Evolutionary conservation across 176 grass and related monocot species (phyloP).

Genomic region (Rhynchospora breviuscula): DNA sequence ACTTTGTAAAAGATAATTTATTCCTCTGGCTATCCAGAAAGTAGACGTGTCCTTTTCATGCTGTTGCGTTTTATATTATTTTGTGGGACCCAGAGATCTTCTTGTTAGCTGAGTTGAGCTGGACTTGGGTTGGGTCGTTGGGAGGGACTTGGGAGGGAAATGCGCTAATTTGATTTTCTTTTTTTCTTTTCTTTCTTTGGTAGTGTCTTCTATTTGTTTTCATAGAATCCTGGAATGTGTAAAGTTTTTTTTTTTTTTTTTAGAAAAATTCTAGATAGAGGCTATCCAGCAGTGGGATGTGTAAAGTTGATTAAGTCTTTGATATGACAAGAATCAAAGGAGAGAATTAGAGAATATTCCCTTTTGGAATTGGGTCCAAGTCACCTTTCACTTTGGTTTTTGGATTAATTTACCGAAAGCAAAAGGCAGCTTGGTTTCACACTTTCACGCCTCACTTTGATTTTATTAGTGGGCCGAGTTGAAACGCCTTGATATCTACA

Average conservation of each 20-base stretch:
- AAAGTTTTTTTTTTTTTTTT: too few relatives aligned
- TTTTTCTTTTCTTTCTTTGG: background rate
- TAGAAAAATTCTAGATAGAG: too few relatives aligned
- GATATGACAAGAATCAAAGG: background rate
- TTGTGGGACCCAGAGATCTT: background rate
- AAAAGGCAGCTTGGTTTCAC: background rate
- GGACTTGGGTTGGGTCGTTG: too few relatives aligned
- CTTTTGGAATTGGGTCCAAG: background rate
- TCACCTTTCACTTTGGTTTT: background rate
- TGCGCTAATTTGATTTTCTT: background rate
- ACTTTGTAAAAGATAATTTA: background rate
- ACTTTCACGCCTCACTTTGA: background rate
- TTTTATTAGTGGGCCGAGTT: background rate
- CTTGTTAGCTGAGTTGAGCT: too few relatives aligned
- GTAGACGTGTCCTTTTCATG: background rate
- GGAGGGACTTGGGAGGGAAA: too few relatives aligned
- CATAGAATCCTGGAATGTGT: background rate
- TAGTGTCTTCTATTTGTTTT: background rate
- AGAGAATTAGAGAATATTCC: background rate
- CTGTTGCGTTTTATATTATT: background rate
- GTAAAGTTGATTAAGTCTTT: background rate
- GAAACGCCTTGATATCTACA: background rate
- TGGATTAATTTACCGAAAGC: background rate
- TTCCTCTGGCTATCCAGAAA: background rate
- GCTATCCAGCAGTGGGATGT: background rate